These are phyloP conservation scores for Allium fistulosum DNA, from an alignment of 106 monocot species.

Conservation along the genomic window DNA sequence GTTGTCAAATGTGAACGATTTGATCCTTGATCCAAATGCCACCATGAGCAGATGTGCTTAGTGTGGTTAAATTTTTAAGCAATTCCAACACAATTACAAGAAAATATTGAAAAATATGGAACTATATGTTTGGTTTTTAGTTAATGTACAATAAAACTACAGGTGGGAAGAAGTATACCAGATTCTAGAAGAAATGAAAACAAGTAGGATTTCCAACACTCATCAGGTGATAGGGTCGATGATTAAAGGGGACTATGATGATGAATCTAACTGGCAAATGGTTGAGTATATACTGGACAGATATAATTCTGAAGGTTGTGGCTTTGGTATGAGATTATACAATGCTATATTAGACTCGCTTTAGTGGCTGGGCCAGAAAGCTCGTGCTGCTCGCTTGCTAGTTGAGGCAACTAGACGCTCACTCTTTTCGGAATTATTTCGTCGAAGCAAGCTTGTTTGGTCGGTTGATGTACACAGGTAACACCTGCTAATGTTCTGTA, in stretches of 20 bases:
- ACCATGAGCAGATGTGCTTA: no score
- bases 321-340: slow-evolving; percentile 65
- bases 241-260: slow-evolving; percentile 90
- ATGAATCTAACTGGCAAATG: slow-evolving; percentile 98
- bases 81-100: no score
- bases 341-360: slow-evolving; percentile 84
- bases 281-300: slow-evolving; percentile 88
- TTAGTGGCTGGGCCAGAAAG: slow-evolving; percentile 92
- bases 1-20: no score
- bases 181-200: slow-evolving; percentile 80
- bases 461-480: slow-evolving; percentile 93
- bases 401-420: slow-evolving; percentile 45
- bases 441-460: slow-evolving; percentile 86
- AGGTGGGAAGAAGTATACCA: slow-evolving; percentile 81
- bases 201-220: slow-evolving; percentile 52
- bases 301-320: slow-evolving; percentile 74
- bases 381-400: slow-evolving; percentile 59
- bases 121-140: no score
- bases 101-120: no score
- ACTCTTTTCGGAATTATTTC: slow-evolving; percentile 76
- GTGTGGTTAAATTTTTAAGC: no score
- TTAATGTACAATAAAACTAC: neutral
- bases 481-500: neutral
- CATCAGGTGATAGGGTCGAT: slow-evolving; percentile 84
- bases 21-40: no score